Evolutionary conservation across 2,329 filamentous ascomycete species (phyloP).

Genomic region (Colletotrichum siamense): DNA sequence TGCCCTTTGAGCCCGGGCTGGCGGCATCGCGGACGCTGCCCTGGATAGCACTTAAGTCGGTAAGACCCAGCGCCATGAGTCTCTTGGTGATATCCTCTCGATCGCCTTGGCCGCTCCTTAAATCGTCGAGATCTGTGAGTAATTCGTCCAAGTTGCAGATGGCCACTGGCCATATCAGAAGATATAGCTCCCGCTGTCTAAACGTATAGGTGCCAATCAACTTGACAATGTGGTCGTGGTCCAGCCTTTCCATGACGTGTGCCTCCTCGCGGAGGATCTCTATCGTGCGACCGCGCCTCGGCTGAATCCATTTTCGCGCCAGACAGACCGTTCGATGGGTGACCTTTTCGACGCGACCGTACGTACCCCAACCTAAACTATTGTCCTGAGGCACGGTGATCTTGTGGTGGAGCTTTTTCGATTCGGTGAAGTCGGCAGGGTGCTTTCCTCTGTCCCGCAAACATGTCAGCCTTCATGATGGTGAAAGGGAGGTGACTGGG

Average conservation of each 20-base stretch:
- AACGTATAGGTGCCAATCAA: slow-evolving; percentile 52
- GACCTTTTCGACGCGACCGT: slow-evolving; percentile 50
- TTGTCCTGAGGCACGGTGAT: slow-evolving; percentile 27
- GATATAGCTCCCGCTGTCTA: slow-evolving; percentile 43
- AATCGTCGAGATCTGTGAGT: slow-evolving; percentile 46
- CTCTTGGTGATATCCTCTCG: slow-evolving; percentile 44
- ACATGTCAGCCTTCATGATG: neutral
- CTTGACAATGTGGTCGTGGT: slow-evolving; percentile 53
- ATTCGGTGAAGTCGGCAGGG: slow-evolving; percentile 28
- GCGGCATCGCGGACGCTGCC: slow-evolving; percentile 21
- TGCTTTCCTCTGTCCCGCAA: slow-evolving; percentile 31
- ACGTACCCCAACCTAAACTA: slow-evolving; percentile 48
- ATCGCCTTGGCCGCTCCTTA: slow-evolving; percentile 43
- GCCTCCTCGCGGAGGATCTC: slow-evolving; percentile 50
- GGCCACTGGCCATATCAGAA: slow-evolving; percentile 54
- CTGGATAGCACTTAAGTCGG: slow-evolving; percentile 40
- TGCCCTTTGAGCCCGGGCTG: neutral
- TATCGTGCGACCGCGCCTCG: slow-evolving; percentile 40
- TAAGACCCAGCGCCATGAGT: slow-evolving; percentile 42
- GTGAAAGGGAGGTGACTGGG: neutral
- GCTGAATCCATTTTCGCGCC: slow-evolving; percentile 49
- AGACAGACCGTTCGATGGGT: slow-evolving; percentile 45
- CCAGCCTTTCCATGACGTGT: slow-evolving; percentile 51
- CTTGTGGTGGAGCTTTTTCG: slow-evolving; percentile 31
- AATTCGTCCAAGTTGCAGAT: slow-evolving; percentile 49